Base-by-base conservation (phyloP, 1,284 basidiomycete genomes). In the Coniferiporia weirii region DNA sequence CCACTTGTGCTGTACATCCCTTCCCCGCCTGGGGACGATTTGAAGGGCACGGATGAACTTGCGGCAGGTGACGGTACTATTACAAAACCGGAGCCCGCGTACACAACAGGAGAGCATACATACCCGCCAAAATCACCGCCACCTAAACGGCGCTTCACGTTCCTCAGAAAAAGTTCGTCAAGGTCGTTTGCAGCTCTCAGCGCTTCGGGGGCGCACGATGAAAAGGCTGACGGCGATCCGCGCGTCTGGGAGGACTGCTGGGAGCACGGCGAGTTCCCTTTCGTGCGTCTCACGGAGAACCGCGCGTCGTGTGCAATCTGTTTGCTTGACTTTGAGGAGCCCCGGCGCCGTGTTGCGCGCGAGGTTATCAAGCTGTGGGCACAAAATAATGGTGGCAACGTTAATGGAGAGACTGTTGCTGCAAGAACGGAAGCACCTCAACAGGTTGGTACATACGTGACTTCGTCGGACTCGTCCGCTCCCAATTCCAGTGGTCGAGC, bases 1-100 rank as follows among this genome's bases (percentile, higher is more conserved):
- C 89, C 89, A 0, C 78, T 92, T 35, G 89, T 91, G 32, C 79
- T 89, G 58, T 92, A 91, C 71, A 91, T 92, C 51, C 89, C 89
- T 1, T 79, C 87, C 0, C 87, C 89, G 3, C 87, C 86, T 1
- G 80, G 83, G 57, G 77, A 75, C 6, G 38, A 63, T 27, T 66
- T 73, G 15, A 66, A 69, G 34, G 47, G 36, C 2, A 22, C 49
- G 9, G 48, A 52, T 12, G 43, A 7, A 13, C 64, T 64, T 12
- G 68, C 69, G 22, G 65, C 67, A 20, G 59, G 15, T 74, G n/a
- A 44, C 7, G 35, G 22, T 19, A 5, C 75, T 6, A 66, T 79
- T 44, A 70, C 75, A 19, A 61, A 78, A 46, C 77, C 79, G 2
- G 72, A 77, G 38, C 68, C 75, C 22, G 68, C 75, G 17, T 78